Evolutionary conservation across 23 red algal genomes (phyloP).

Genomic region (Gracilaria domingensis): DNA sequence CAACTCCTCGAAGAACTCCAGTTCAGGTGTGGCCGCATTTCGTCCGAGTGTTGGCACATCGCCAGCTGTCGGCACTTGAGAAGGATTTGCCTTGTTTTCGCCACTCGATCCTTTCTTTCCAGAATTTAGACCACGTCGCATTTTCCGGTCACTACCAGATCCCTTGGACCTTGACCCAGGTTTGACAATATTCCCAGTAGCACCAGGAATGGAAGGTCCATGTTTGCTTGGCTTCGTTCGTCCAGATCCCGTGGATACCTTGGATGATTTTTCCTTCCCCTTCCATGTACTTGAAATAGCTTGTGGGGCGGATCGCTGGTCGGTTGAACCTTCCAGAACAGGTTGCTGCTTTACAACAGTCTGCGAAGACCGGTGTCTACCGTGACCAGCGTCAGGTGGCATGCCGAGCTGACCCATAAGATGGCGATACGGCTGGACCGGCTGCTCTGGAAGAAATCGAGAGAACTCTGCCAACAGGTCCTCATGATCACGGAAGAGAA

Average conservation of each 20-base stretch:
- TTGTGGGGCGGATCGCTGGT: background rate
- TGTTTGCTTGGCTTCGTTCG: constrained; percentile 16
- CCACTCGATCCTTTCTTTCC: background rate
- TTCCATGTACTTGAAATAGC: constrained; percentile 25
- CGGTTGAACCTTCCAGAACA: constrained; percentile 27
- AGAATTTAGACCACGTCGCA: background rate
- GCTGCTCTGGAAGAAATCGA: constrained; percentile 84
- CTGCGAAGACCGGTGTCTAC: background rate
- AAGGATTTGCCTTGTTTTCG: background rate
- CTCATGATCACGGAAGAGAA: constrained; percentile 72
- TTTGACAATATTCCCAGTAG: constrained; percentile 16
- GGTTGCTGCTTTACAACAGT: constrained; percentile 48
- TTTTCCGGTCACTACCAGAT: constrained; percentile 1
- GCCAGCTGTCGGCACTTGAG: background rate
- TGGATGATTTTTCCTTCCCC: constrained; percentile 25
- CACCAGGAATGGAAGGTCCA: background rate
- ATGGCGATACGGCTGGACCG: background rate
- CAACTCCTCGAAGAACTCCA: constrained; percentile 91
- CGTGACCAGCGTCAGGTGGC: background rate
- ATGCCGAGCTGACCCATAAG: background rate
- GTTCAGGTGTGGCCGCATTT: constrained; percentile 43
- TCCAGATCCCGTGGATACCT: constrained; percentile 2
- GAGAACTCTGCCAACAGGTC: constrained; percentile 94
- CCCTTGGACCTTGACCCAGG: background rate
- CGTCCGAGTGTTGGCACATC: constrained; percentile 3